Conservation (phyloP, 2,329 filamentous ascomycete genomes). For the Escovopsis sp. region DNA sequence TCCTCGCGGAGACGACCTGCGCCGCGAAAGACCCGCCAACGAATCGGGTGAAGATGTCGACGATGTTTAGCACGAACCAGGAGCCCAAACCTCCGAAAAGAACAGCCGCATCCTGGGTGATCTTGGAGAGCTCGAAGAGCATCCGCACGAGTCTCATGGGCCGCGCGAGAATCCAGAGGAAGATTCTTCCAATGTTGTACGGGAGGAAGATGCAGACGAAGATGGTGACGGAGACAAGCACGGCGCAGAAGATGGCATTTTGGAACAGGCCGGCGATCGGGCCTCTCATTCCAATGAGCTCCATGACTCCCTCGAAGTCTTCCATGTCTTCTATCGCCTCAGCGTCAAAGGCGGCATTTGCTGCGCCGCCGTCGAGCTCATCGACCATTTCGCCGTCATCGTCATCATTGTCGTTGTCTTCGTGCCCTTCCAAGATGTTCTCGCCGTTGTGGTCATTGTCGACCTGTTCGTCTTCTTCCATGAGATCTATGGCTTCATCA, state of each 20-base stretch:
- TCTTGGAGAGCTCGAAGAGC: constrained; percentile 57
- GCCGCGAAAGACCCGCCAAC: constrained; percentile 16
- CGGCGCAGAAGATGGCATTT: constrained; percentile 85
- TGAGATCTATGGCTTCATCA: neutral
- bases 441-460: too few relatives aligned
- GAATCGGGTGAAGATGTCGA: constrained; percentile 22
- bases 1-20: constrained; percentile 18
- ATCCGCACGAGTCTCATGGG: constrained; percentile 62
- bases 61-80: constrained; percentile 24
- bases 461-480: too few relatives aligned
- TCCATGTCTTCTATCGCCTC: constrained; percentile 74
- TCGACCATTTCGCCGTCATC: constrained; percentile 26
- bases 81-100: constrained; percentile 43
- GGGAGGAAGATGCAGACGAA: constrained; percentile 77
- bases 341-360: constrained; percentile 53
- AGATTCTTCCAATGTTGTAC: constrained; percentile 79
- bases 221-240: constrained; percentile 77
- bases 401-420: constrained; percentile 22
- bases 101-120: constrained; percentile 63
- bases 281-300: constrained; percentile 91
- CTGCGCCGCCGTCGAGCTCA: constrained; percentile 25
- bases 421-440: constrained; percentile 15
- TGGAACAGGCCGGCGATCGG: constrained; percentile 81
- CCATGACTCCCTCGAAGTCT: constrained; percentile 90
- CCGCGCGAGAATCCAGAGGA: constrained; percentile 64